Conservation (phyloP, 495 filamentous ascomycete species). For the Amorphotheca resinae region DNA sequence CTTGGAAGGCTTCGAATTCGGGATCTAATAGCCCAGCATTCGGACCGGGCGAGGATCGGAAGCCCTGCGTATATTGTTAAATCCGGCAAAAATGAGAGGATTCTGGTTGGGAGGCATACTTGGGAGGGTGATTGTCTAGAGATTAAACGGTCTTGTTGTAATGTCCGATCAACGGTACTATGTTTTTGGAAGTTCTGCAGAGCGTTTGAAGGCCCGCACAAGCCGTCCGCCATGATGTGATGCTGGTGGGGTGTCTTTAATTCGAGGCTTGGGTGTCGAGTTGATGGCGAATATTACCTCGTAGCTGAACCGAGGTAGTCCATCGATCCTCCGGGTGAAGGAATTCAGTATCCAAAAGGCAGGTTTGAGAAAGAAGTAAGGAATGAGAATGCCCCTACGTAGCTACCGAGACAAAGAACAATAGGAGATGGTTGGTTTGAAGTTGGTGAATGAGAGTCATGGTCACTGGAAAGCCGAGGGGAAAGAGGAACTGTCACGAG, state of each 20-base stretch:
- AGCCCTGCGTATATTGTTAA: conserved; percentile 33
- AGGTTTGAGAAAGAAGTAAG: not conserved
- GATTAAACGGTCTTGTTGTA: conserved; percentile 72
- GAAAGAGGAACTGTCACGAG: not conserved
- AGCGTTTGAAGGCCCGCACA: conserved; percentile 85
- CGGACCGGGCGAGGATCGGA: conserved; percentile 42
- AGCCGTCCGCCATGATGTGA: conserved; percentile 57
- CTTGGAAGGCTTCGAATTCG: conserved; percentile 63
- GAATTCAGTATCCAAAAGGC: conserved; percentile 7
- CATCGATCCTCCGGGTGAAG: not conserved
- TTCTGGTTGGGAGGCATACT: conserved; percentile 25
- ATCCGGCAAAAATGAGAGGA: not conserved
- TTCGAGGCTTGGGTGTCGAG: not conserved
- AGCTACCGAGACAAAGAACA: not conserved
- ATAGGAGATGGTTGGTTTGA: not conserved
- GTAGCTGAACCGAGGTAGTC: conserved; percentile 10
- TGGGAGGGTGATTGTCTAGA: conserved; percentile 41
- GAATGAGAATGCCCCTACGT: not conserved
- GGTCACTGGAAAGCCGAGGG: not conserved
- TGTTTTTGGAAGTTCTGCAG: conserved; percentile 79
- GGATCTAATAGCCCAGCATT: conserved; percentile 46
- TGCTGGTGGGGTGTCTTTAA: not conserved
- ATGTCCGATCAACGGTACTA: conserved; percentile 57
- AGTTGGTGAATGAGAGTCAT: not conserved
- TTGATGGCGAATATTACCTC: not conserved